phyloP scores from a whole-genome alignment of 495 filamentous ascomycete genomes.

The Endocarpon pusillum region DNA sequence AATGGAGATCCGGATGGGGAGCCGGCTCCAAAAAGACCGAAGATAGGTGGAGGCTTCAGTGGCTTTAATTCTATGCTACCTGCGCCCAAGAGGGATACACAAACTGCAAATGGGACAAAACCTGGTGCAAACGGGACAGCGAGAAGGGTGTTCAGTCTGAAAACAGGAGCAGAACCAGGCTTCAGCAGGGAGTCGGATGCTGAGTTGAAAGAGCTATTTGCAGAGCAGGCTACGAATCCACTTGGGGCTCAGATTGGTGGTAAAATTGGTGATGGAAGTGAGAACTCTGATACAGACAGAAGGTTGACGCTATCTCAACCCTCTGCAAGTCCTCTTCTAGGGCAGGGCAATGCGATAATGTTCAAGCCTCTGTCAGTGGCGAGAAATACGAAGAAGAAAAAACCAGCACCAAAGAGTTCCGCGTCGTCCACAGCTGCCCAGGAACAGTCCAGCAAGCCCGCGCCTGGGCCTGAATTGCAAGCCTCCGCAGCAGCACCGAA shows the following conservation, averaged over 20 bases:
- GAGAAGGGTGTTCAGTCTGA: conserved; percentile 43
- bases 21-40: conserved; percentile 56
- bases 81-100: conserved; percentile 48
- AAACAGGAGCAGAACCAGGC: conserved; percentile 60
- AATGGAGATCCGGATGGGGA: conserved; percentile 24
- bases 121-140: conserved; percentile 10
- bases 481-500: conserved; percentile 28
- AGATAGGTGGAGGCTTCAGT: conserved; percentile 43
- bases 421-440: not conserved
- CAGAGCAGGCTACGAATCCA: conserved; percentile 4
- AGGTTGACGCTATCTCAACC: no score
- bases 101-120: conserved; percentile 21
- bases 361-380: conserved; percentile 77
- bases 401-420: conserved; percentile 7
- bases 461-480: no score
- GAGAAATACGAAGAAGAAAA: conserved; percentile 53
- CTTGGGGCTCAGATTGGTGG: conserved; percentile 6
- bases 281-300: no score
- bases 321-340: not conserved
- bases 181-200: conserved; percentile 47
- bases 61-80: conserved; percentile 80
- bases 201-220: conserved; percentile 16
- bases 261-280: conserved; percentile 3
- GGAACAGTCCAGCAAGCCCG: conserved; percentile 7
- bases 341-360: conserved; percentile 56